phyloP scores from a whole-genome alignment of 169 alveolate genomes.

The Cryptosporidium parvum region DNA sequence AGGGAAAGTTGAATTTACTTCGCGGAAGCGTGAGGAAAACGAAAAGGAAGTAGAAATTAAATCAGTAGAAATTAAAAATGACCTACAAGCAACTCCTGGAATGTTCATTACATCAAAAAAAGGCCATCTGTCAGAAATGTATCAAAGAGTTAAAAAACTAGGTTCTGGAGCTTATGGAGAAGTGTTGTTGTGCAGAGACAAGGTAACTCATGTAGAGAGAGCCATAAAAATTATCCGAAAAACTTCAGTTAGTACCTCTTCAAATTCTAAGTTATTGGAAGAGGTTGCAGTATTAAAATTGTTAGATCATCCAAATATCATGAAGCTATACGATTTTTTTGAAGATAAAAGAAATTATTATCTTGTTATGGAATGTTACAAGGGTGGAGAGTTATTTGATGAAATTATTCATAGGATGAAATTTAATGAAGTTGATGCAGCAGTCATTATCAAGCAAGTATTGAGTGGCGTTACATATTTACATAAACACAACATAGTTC shows the following conservation, averaged over 20 bases:
- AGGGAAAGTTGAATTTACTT: constrained; percentile 34
- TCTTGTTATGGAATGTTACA: constrained; percentile 91
- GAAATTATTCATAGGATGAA: constrained; percentile 87
- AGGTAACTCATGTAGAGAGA: constrained; percentile 82
- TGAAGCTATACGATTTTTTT: constrained; percentile 92
- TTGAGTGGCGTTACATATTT: constrained; percentile 92
- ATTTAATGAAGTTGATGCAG: constrained; percentile 91
- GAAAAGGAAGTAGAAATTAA: neutral
- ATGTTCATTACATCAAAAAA: constrained; percentile 70
- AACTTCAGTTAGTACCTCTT: constrained; percentile 62
- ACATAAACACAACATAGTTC: constrained; percentile 90
- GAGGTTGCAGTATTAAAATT: constrained; percentile 90
- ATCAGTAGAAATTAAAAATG: neutral
- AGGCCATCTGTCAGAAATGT: constrained; percentile 85
- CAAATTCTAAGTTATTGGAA: constrained; percentile 78
- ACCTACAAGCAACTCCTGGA: constrained; percentile 73
- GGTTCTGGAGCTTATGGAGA: constrained; percentile 95
- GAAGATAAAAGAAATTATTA: constrained; percentile 88
- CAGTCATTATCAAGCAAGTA: constrained; percentile 91
- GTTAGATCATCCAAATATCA: constrained; percentile 96
- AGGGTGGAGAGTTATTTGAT: constrained; percentile 94
- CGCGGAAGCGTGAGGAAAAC: constrained; percentile 30
- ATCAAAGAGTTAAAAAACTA: constrained; percentile 85
- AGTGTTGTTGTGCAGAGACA: constrained; percentile 86
- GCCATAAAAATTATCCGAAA: constrained; percentile 90